Base-by-base conservation (phyloP, 2,329 filamentous ascomycete genomes). In the Zymoseptoria tritici region DNA sequence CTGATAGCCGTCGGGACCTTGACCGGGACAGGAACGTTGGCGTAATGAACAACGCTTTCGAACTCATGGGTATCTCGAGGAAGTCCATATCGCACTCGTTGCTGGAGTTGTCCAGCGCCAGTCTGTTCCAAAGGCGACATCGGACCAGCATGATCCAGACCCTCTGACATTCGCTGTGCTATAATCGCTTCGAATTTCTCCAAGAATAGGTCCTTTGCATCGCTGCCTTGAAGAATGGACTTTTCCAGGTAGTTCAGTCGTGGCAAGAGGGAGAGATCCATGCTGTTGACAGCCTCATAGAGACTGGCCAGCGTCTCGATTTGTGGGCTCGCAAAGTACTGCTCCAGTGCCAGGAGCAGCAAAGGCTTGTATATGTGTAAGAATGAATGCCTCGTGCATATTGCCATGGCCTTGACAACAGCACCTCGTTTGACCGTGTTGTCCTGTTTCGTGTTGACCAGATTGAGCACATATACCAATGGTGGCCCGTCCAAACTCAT, bases 311-410 rank as follows among this genome's bases (percentile, higher is more conserved):
- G 80, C 0, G 94, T 99, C 73, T 96, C 91, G 3, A 90, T 85
- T 36, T 89, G 87, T 0, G 94, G 94, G 0, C 88, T 86, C 71
- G 96, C 94, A 77, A 97, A 99, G 74, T 99, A 99, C 72, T 97
- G 93, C 70, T 99, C 93, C 56, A 99, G 80, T 0, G 94, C 94
- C 51, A 99, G 78, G 46, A 99, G 80, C 56, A 99, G 81, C 49
- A 99, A 81, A 26, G 94, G 94, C 83, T 99, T 99, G 79, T 99
- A 99, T 64, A 99, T 99, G 76, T 99, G 94, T 66, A 99, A 78
- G 75, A 99, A 99, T 2, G 94, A 92, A 79, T 99, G 94, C 51
- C 94, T 83, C 7, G 94, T 99, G 79, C 94, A 99, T 67, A 99
- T 97, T 29, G 94, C 94, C 94, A 99, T 99, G 50, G 94, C 91